phyloP scores from a whole-genome alignment of 1,139 yeast species.

The Geotrichum citri-aurantii region DNA sequence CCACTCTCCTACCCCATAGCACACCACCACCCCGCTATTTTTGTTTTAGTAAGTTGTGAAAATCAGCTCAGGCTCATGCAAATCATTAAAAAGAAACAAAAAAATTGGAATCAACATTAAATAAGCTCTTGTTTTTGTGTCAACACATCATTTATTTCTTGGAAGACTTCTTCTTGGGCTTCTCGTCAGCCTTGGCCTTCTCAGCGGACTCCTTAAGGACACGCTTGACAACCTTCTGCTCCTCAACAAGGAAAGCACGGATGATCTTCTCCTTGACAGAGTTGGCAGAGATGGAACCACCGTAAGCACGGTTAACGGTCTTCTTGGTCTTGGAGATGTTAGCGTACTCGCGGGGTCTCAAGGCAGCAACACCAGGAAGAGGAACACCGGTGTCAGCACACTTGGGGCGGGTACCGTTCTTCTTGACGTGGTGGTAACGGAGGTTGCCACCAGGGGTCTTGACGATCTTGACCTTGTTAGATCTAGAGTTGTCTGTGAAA shows the following conservation, averaged over 20 bases:
- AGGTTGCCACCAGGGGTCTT: slow-evolving; percentile 99
- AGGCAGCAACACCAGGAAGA: slow-evolving; percentile 80
- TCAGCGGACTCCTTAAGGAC: slow-evolving; percentile 92
- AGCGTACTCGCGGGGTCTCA: slow-evolving; percentile 98
- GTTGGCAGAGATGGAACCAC: slow-evolving; percentile 98
- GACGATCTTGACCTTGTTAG: slow-evolving; percentile 98
- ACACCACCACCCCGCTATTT: too few species aligned
- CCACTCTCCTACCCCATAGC: too few species aligned
- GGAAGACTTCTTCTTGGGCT: slow-evolving; percentile 29
- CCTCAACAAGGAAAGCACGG: slow-evolving; percentile 99
- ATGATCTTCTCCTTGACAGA: slow-evolving; percentile 98
- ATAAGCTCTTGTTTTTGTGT: neutral
- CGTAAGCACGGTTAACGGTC: slow-evolving; percentile 99
- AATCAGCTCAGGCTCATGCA: neutral
- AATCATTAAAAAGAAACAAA: neutral
- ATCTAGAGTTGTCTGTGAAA: slow-evolving; percentile 77
- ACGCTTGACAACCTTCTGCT: slow-evolving; percentile 99
- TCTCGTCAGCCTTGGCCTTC: slow-evolving; percentile 64
- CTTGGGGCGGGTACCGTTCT: slow-evolving; percentile 91
- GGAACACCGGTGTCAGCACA: slow-evolving; percentile 98
- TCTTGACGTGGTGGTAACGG: slow-evolving; percentile 96
- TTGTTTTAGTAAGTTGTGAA: too few species aligned
- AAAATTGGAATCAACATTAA: neutral
- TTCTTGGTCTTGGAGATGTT: slow-evolving; percentile 91
- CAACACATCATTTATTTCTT: slow-evolving; percentile 22